Evolutionary conservation across 169 alveolate species (phyloP).

Genomic region (Plasmodium berghei): DNA sequence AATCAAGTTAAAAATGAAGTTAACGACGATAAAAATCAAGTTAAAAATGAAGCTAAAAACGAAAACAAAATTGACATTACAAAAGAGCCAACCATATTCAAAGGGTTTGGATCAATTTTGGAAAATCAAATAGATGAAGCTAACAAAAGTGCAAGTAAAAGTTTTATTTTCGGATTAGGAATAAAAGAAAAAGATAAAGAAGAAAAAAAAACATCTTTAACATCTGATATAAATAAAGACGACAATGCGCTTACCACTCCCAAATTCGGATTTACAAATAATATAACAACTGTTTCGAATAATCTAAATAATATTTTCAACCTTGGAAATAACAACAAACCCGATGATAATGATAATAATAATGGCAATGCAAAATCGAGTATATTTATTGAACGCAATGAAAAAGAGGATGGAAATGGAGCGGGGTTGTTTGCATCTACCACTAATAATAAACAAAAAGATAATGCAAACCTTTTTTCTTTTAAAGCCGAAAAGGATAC

Average conservation of each 20-base stretch:
- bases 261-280: not conserved
- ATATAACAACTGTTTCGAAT: not conserved
- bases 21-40: not conserved
- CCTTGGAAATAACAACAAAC: not conserved
- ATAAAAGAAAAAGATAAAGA: not conserved
- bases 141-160: not conserved
- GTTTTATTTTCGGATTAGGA: not conserved
- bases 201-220: constrained; percentile 4
- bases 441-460: too few species aligned
- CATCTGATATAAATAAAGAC: not conserved
- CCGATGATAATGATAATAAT: not conserved
- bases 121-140: not conserved
- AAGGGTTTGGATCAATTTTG: constrained; percentile 13
- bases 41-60: not conserved
- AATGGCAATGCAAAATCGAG: not conserved
- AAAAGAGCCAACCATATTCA: not conserved
- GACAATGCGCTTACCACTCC: not conserved
- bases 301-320: not conserved
- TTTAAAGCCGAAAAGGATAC: too few species aligned
- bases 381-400: too few species aligned
- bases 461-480: too few species aligned
- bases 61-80: too few species aligned
- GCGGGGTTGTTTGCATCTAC: too few species aligned
- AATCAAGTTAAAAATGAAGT: constrained; percentile 2
- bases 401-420: too few species aligned